Evolutionary conservation across 495 filamentous ascomycete species (phyloP).

Genomic region (Parachaetomium inaequale): DNA sequence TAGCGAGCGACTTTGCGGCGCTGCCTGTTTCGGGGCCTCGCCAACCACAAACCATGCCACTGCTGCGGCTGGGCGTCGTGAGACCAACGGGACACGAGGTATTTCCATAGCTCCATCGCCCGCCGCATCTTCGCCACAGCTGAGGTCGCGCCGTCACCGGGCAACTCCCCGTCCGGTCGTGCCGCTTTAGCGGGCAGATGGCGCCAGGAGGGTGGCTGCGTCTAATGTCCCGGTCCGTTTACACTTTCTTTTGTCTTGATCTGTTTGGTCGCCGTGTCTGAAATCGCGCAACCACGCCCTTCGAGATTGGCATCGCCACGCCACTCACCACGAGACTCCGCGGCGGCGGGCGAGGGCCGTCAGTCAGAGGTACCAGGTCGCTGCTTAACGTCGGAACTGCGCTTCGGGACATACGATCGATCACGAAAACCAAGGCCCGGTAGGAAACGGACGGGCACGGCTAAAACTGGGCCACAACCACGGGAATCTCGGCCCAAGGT

Average conservation of each 20-base stretch:
- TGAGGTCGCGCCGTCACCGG: constrained; percentile 18
- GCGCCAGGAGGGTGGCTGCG: neutral
- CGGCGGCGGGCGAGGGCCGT: neutral
- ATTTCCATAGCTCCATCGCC: constrained; percentile 7
- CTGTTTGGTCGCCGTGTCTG: constrained; percentile 14
- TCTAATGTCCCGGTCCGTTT: neutral
- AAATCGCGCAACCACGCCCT: constrained; percentile 19
- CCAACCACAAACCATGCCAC: neutral
- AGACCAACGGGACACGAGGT: neutral
- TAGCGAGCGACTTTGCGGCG: constrained; percentile 28
- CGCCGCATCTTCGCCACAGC: constrained; percentile 8
- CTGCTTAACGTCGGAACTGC: constrained; percentile 17
- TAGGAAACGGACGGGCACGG: constrained; percentile 21
- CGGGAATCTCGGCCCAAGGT: constrained; percentile 20
- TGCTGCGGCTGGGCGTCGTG: neutral
- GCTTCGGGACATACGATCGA: constrained; percentile 2
- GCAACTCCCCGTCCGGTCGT: constrained; percentile 5
- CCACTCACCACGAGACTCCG: neutral
- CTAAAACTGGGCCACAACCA: constrained; percentile 18
- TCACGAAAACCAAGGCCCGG: constrained; percentile 22
- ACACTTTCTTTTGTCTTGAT: constrained; percentile 3
- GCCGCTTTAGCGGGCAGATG: constrained; percentile 5
- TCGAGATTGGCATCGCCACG: neutral
- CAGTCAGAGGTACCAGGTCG: neutral
- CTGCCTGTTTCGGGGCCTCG: neutral